Evolutionary conservation across 2,329 filamentous ascomycete species (phyloP), one percentile per base, ranked within the genome.

Genomic region (Biscogniauxia marginata): DNA sequence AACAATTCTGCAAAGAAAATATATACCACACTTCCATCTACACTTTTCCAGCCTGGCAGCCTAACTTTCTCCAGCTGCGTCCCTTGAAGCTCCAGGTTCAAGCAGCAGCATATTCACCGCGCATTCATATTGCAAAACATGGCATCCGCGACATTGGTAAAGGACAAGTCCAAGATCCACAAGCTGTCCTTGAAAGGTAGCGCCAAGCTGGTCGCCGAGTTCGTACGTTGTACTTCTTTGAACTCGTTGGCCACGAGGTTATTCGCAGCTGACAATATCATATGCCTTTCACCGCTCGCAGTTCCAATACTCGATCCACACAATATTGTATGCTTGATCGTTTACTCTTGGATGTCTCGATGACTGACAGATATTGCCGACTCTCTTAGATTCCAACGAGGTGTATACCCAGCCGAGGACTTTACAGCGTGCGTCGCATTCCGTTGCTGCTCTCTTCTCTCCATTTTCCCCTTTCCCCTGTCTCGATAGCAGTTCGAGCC

Each of bases 301-400:
- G 85, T 99, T 99, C 71, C 92, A 99, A 80, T 99, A 96, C 75
- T 97, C 91, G 1, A 97, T 98, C 71, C 95, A 99, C 70, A 96
- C 93, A 0, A 98, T 99, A 57, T 81, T 99, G 86, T 95, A 82
- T 67, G 84, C 67, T 34, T 13, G 11, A 6, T 4, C 25, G 34
- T 7, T 39, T 23, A 3, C 30, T 16, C 9, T 9, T 19, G 30
- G 20, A 18, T 16, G 25, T 23, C n/a, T 24, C 22, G 18, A 1
- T 20, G 16, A 46, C 39, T 55, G 24, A 3, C 5, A 21, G 21
- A 4, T 0, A 9, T 7, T 24, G 30, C 49, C 13, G 44, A 44
- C 24, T 20, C 30, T 54, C 39, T 20, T 65, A 93, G 90, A 52
- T 97, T 96, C 75, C 93, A 98, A 75, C 84, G 86, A 70, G 86